Conservation (phyloP, 495 filamentous ascomycete species). For the Daldinia decipiens region DNA sequence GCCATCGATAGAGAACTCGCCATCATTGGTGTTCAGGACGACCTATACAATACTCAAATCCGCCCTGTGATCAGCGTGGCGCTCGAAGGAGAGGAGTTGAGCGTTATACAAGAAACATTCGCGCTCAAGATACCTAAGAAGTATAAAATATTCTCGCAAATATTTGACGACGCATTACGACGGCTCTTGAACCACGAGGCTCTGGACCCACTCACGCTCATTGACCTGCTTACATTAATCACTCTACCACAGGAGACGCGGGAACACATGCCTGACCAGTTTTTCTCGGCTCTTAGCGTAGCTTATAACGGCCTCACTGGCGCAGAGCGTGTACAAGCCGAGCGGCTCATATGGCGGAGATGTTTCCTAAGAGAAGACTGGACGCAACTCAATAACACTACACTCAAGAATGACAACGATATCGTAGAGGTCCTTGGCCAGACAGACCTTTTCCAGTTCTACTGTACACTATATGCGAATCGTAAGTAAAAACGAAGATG, state of each 20-base stretch:
- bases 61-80: constrained; percentile 68
- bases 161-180: constrained; percentile 73
- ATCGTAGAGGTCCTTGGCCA: constrained; percentile 56
- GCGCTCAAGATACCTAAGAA: constrained; percentile 64
- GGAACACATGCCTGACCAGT: constrained; percentile 62
- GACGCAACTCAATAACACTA: constrained; percentile 67
- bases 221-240: constrained; percentile 85
- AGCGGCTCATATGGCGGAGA: constrained; percentile 84
- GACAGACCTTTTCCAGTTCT: constrained; percentile 62
- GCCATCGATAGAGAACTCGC: constrained; percentile 69
- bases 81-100: constrained; percentile 80
- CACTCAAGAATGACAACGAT: constrained; percentile 61
- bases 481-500: constrained; percentile 50
- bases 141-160: constrained; percentile 68
- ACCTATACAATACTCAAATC: constrained; percentile 65
- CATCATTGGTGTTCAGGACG: constrained; percentile 77
- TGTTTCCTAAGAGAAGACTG: constrained; percentile 84
- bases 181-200: constrained; percentile 73
- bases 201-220: constrained; percentile 71
- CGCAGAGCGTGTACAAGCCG: constrained; percentile 63
- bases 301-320: constrained; percentile 66
- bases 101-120: constrained; percentile 77
- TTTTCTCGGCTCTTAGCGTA: constrained; percentile 76
- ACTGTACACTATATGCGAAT: constrained; percentile 56
- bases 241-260: constrained; percentile 55